These are phyloP conservation scores for Harringtonia lauricola DNA, from an alignment of 2,329 filamentous ascomycete genomes.

Conservation along the genomic window DNA sequence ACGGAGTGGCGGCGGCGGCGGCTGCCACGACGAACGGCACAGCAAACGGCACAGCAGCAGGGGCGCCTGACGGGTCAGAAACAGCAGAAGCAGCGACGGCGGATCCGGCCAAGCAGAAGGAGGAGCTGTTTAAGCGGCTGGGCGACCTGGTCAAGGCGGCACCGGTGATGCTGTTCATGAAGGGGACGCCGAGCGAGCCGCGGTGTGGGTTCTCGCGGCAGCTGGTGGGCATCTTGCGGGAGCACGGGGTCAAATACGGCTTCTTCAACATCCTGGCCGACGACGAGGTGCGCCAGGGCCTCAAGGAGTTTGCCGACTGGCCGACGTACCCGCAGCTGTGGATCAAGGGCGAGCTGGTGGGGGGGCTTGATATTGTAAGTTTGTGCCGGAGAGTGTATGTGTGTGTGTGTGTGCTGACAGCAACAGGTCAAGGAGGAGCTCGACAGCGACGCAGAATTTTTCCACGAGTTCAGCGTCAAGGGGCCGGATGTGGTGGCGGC, in stretches of 20 bases:
- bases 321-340: slow-evolving; percentile 95
- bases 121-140: slow-evolving; percentile 74
- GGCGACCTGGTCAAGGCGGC: slow-evolving; percentile 84
- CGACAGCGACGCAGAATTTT: slow-evolving; percentile 69
- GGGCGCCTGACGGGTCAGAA: slow-evolving; percentile 19
- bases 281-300: slow-evolving; percentile 88
- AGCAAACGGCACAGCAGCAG: slow-evolving; percentile 23
- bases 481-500: slow-evolving; percentile 21
- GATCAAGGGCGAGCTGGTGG: slow-evolving; percentile 80
- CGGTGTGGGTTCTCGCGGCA: slow-evolving; percentile 95
- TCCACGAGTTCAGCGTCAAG: slow-evolving; percentile 59
- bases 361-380: slow-evolving; percentile 89
- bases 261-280: slow-evolving; percentile 99
- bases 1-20: slow-evolving; percentile 26
- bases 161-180: slow-evolving; percentile 99
- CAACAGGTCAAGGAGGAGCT: slow-evolving; percentile 85
- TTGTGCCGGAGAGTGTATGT: too few species aligned
- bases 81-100: slow-evolving; percentile 22
- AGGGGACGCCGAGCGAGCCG: slow-evolving; percentile 90
- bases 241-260: slow-evolving; percentile 87
- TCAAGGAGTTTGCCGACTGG: slow-evolving; percentile 98
- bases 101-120: slow-evolving; percentile 55
- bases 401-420: too few species aligned
- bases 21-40: slow-evolving; percentile 47
- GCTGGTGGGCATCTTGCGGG: slow-evolving; percentile 73